Evolutionary conservation across 2,329 filamentous ascomycete species (phyloP), one percentile per base, ranked within the genome.

Genomic region (Hypoxylon sp.): DNA sequence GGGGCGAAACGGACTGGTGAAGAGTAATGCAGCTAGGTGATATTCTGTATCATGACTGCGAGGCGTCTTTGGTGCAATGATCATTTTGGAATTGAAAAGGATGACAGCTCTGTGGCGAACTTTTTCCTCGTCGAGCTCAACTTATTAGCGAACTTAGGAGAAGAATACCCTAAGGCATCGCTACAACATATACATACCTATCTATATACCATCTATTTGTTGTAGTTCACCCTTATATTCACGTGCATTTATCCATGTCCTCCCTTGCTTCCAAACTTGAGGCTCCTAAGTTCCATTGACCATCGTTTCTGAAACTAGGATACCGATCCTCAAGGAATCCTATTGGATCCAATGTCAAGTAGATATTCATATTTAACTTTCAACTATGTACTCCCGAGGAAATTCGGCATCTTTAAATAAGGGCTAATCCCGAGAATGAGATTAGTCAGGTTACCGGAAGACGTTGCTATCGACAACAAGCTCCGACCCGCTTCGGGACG

Each of bases 1-100:
- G 48, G 50, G 23, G 50, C 25, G 34, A 51, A 34, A 21, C 30
- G 23, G 53, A 59, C 7, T 17, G 59, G 60, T 38, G 53, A 56
- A 41, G n/a, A 45, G 43, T 48, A 56, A 60, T 63, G 34, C 41
- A 43, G 17, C 4, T n/a, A 32, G 23, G 17, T 49, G 36, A 48
- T 57, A 55, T 65, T 60, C 19, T 68, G 61, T 68, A 65, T 63
- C 50, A 69, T 67, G 63, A 38, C 58, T 50, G 61, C 62, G 30
- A 65, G 65, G 65, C 61, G 68, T 67, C 55, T 32, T 60, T 46
- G 41, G 58, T 48, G 34, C n/a, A 41, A 25, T 43, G 45, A 53
- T 64, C 55, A 50, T 68, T 46, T 52, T 46, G 51, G 25, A 62
- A 49, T 19, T 30, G 38, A 49, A 30, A 48, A 56, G 30, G 48